These are phyloP conservation scores for Cymbopogon flexuosus DNA, from an alignment of 202 grass and related monocot genomes.

Conservation along the genomic window DNA sequence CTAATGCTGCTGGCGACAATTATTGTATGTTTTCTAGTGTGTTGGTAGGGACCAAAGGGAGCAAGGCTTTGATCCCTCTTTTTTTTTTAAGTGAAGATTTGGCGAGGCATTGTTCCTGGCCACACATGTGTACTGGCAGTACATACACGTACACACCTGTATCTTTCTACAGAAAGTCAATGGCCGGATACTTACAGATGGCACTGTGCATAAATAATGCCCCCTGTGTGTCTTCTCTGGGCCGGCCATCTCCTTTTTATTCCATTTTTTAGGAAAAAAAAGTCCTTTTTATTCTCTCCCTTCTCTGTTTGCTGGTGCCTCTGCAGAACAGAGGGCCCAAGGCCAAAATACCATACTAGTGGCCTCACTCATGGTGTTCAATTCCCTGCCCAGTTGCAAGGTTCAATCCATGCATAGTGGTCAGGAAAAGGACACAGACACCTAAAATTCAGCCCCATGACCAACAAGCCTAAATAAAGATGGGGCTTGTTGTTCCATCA, in stretches of 20 bases:
- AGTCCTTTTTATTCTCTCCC: slow-evolving; percentile 35
- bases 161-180: slow-evolving; percentile 62
- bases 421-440: slow-evolving; percentile 51
- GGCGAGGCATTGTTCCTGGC: slow-evolving; percentile 28
- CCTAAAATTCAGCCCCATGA: slow-evolving; percentile 37
- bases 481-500: slow-evolving; percentile 27
- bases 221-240: slow-evolving; percentile 40
- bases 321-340: slow-evolving; percentile 39
- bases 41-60: slow-evolving; percentile 16
- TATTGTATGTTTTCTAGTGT: slow-evolving; percentile 20
- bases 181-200: slow-evolving; percentile 53
- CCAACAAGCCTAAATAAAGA: slow-evolving; percentile 23
- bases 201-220: slow-evolving; percentile 48
- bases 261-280: neutral
- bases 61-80: slow-evolving; percentile 9
- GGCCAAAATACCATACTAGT: slow-evolving; percentile 29
- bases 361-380: slow-evolving; percentile 48
- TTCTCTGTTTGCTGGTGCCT: slow-evolving; percentile 50
- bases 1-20: slow-evolving; percentile 16
- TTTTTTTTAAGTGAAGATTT: neutral
- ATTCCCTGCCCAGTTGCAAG: slow-evolving; percentile 57
- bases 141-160: slow-evolving; percentile 41
- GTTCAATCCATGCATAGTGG: slow-evolving; percentile 59
- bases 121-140: slow-evolving; percentile 29
- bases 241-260: slow-evolving; percentile 46